phyloP scores from a whole-genome alignment of 345 rosid species.

The Clarkia xantiana region DNA sequence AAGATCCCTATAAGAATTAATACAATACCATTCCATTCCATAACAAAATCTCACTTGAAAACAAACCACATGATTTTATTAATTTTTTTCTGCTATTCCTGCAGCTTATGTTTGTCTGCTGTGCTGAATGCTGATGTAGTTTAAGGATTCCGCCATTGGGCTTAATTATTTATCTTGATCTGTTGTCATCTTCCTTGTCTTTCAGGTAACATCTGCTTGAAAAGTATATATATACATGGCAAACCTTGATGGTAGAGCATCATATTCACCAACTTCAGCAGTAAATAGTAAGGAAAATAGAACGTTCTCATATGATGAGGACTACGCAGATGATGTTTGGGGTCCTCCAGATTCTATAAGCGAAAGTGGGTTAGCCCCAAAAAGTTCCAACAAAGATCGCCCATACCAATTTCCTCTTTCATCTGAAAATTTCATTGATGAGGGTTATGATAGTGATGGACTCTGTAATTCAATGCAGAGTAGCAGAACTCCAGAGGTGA shows the following conservation, averaged over 20 bases:
- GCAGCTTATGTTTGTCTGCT: too few species aligned
- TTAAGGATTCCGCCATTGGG: too few species aligned
- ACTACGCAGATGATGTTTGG: slow-evolving; percentile 20
- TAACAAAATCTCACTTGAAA: too few species aligned
- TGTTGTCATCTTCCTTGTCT: slow-evolving; percentile 3
- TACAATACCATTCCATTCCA: too few species aligned
- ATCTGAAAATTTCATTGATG: slow-evolving; percentile 41
- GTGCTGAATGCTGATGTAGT: too few species aligned
- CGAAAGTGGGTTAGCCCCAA: slow-evolving; percentile 11
- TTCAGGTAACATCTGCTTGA: too few species aligned
- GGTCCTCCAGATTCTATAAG: slow-evolving; percentile 17
- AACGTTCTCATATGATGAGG: slow-evolving; percentile 15
- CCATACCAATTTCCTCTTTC: slow-evolving; percentile 30
- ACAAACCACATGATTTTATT: too few species aligned
- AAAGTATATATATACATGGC: slow-evolving; percentile 21
- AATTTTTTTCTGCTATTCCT: too few species aligned
- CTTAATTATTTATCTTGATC: background rate
- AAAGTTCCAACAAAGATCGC: slow-evolving; percentile 20
- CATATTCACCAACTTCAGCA: slow-evolving; percentile 19
- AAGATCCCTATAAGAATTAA: too few species aligned
- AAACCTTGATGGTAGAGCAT: slow-evolving; percentile 18
- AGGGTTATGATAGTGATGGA: slow-evolving; percentile 43
- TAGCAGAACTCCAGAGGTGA: slow-evolving; percentile 43
- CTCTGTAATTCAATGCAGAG: slow-evolving; percentile 7
- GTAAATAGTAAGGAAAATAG: slow-evolving; percentile 13